Base-by-base conservation (phyloP, 179 eudicot species). In the Silene noctiflora region DNA sequence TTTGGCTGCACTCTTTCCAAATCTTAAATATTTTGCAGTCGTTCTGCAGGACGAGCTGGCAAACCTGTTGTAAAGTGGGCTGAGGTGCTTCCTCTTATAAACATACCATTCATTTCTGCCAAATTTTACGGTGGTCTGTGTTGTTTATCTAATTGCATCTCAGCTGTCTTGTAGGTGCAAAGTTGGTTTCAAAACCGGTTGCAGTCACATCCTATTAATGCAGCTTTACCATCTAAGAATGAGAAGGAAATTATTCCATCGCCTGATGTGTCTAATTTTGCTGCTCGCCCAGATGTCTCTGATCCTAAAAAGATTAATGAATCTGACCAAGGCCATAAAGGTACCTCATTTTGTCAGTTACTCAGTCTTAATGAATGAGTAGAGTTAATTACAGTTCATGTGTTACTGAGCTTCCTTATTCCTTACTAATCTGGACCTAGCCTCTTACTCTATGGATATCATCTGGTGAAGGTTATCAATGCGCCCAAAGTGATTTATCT, bases 21-120 rank as follows among this genome's bases (percentile, higher is more conserved):
- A 31, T 67, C 53, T 67, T 79, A 21, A 76, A 48, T 69, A 2
- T 73, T 42, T 16, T 88, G 86, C 87, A 94, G 98, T 80, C 83
- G 85, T 81, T 90, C 89, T 53, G 85, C 84, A 58, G 92, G 90
- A 80, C 92, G 98, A 73, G 91, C 89, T 66, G 96, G 98, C 75
- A 90, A 92, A 86, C 92, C 97, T 21, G 19, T 73, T 46, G 83
- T 94, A 27, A 94, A 86, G 83, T 87, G 93, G 92, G 83, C 81
- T 76, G 94, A 94, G 88, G 98, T 94, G 67, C 75, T 70, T 55
- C 65, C 33, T 20, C 24, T 31, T 69, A 61, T 16, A 12, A 16
- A 46, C 65, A 59, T 64, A 35, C 17, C 70, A 70, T 31, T 58
- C 75, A 64, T 76, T 33, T 29, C 46, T 71, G 11, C 55, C 19